Evolutionary conservation across 495 filamentous ascomycete genomes (phyloP), one percentile per base, ranked within the genome.

Genomic region (Hyphodiscus hymeniophilus): DNA sequence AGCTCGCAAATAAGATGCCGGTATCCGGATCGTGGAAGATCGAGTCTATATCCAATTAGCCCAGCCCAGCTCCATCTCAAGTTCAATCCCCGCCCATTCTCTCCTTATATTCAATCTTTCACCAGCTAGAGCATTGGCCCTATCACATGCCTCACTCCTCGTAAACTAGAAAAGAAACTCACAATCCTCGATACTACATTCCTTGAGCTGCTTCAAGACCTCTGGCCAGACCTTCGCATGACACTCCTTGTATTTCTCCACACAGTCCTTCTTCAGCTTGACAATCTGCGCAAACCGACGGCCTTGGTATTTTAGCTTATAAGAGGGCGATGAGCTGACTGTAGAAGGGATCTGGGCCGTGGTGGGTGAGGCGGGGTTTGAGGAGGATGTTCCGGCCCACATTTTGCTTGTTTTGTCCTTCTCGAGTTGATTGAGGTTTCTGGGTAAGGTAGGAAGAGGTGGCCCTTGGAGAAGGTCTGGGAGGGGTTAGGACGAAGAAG

Each of bases 181-280:
- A 84, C 82, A 87, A 55, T 88, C 85, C 32, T 65, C 63, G 47
- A 90, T 89, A 55, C 82, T 81, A 60, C 76, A 84, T 35, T 80
- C 76, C 56, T 76, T 75, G 57, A 90, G 86, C 62, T 84, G 79
- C 61, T 77, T 68, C 43, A 85, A 62, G 2, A 89, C 81, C 52
- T 84, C 81, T 1, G 82, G 84, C 84, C 84, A 89, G 0, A 85
- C 82, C 10, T 72, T 71, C 2, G 76, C 76, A 51, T 88, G 85
- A 46, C 77, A 77, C 63, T 82, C 70, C 57, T 86, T 89, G 64
- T 89, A 89, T 39, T 75, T 71, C 16, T 70, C 70, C 12, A 80
- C 61, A 38, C 63, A 76, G 35, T 79, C 76, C 21, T 79, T 74
- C 61, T 84, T 84, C 31, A 90, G 72, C 56, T 80, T 80, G 49